Evolutionary conservation across 1,284 basidiomycete genomes (phyloP), one percentile per base, ranked within the genome.

Genomic region (Fomitopsis schrenkii): DNA sequence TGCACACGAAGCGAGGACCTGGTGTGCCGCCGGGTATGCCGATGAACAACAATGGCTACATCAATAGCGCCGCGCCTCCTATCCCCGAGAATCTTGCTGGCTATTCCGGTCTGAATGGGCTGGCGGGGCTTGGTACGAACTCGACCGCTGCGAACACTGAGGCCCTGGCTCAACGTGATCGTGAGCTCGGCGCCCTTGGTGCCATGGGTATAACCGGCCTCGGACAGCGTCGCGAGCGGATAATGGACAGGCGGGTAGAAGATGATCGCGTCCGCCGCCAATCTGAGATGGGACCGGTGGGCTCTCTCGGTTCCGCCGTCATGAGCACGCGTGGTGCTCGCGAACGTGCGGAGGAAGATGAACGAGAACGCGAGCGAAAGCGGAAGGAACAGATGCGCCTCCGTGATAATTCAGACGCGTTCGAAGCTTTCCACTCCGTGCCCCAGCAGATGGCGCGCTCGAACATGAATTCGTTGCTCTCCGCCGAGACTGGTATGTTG

Each of bases 1-100:
- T 99, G 52, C 97, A 99, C 73, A 97, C 95, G 26, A 96, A 95
- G 77, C 82, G 94, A 45, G 92, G 91, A 0, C 88, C 91, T 28
- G 90, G 91, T n/a, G 84, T 85, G n/a, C 69, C 73, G 28, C 72
- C 76, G 9, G 68, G 70, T n/a, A 62, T 73, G 22, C 69, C 72
- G 1, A 74, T 78, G 15, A 70, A 63, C 55, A 68, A 71, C 55
- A 68, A 71, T 41, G 14, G 38, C 14, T 63, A 63, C 56, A 76
- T 77, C 38, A 68, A 64, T 73, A 62, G 73, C 72, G 55, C 74
- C 66, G 55, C 68, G 67, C 63, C 69, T 71, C 80, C 61, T 67
- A 75, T 56, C 66, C 73, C 62, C 54, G 74, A 75, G 48, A 68
- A 66, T n/a, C 52, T 72, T 28, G 62, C 68, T 15, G 71, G 68